Base-by-base conservation (phyloP, 306 rosid species). In the Lathyrus aphaca region DNA sequence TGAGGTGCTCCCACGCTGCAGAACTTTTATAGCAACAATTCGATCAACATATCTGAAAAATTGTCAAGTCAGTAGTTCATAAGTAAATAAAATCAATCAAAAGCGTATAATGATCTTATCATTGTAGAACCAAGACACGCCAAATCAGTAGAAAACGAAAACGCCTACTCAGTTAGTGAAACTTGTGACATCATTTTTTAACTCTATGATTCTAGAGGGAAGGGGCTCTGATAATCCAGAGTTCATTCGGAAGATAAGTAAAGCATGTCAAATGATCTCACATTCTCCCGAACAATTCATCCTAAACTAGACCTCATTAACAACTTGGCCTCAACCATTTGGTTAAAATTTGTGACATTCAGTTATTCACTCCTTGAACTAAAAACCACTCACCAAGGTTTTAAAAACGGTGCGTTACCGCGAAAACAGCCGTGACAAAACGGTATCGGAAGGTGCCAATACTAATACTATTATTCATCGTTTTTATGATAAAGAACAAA, bases 21-120 rank as follows among this genome's bases (percentile, higher is more conserved):
- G 87, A 74, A 94, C 96, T 83, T 94, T 94, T 49, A 94, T 78
- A 7, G 99, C 99, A 54, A 94, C 97, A 73, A 91, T 88, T 80
- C 8, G 86, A 56, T 87, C 84, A 50, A 83, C 73, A 74, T 94
- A 94, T 86, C 99, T 94, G 84, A 64, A 84, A 85, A 80, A 71
- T 64, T 40, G 74, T 70, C 69, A 74, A 51, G 53, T 64, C 43
- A 55, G 11, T 55, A 45, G 59, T 61, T 40, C 59, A 37, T 45
- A 16, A 12, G 71, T 58, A 51, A 58, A 57, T 37, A 51, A 58
- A 57, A 38, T 56, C 78, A 49, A 60, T 23, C 75, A 71, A 39
- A 13, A 48, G 17, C 17, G 30, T 39, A 39, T 43, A 69, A 62
- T 62, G 14, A 43, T 59, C 69, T 8, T 6, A 13, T 7, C 12